These are phyloP conservation scores for Suillus plorans DNA, from an alignment of 768 basidiomycete species.

Conservation along the genomic window DNA sequence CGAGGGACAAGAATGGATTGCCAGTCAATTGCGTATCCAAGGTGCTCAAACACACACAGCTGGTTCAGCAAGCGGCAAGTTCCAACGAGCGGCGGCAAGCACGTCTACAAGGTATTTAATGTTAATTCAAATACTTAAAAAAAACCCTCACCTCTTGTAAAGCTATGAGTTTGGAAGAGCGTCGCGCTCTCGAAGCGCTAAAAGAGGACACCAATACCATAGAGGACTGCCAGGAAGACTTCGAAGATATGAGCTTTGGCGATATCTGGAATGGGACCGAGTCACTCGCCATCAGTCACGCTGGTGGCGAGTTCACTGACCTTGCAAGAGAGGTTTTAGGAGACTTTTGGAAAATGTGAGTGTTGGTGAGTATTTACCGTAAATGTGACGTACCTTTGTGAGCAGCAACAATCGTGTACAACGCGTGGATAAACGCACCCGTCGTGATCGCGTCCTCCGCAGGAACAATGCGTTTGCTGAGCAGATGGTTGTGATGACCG, in stretches of 20 bases:
- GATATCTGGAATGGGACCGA: slow-evolving; percentile 3
- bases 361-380: not conserved
- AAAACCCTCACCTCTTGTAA: not conserved
- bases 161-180: not conserved
- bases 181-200: not conserved
- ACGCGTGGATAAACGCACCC: not conserved
- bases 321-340: slow-evolving; percentile 3
- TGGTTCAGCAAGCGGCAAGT: not conserved
- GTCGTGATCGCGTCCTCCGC: not conserved
- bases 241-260: not conserved
- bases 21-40: not conserved
- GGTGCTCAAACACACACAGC: not conserved
- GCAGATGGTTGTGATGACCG: not conserved
- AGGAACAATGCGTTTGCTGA: not conserved
- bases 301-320: slow-evolving; percentile 8
- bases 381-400: not conserved
- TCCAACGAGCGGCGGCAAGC: not conserved
- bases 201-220: not conserved
- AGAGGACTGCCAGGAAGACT: not conserved
- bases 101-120: not conserved
- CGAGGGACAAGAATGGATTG: not conserved
- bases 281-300: slow-evolving; percentile 3
- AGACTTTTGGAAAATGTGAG: slow-evolving; percentile 9
- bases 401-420: not conserved
- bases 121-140: not conserved